phyloP scores from a whole-genome alignment of 495 filamentous ascomycete species.

The Neurospora intermedia region DNA sequence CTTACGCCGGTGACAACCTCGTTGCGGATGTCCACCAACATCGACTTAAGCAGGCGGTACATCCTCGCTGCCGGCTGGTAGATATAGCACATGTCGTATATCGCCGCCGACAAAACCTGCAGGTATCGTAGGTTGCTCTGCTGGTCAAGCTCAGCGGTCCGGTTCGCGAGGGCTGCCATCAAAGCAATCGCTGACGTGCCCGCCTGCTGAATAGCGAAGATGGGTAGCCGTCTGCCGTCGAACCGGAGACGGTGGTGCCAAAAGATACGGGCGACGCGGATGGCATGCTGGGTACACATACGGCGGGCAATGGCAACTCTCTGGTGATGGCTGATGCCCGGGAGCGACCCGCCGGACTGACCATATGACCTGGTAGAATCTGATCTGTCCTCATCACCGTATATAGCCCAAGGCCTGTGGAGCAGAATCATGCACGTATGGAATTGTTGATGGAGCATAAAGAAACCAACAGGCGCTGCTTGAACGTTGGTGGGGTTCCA shows the following conservation, averaged over 20 bases:
- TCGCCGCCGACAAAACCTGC: conserved; percentile 25
- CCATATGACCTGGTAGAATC: conserved; percentile 11
- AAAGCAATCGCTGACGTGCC: conserved; percentile 41
- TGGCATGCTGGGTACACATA: conserved; percentile 43
- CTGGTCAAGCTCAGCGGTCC: conserved; percentile 22
- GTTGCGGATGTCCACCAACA: conserved; percentile 24
- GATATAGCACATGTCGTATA: conserved; percentile 33
- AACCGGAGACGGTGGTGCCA: conserved; percentile 42
- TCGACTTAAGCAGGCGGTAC: conserved; percentile 24
- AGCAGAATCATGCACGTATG: conserved; percentile 39
- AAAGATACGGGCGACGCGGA: conserved; percentile 38
- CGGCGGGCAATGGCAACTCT: conserved; percentile 32
- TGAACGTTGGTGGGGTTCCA: conserved; percentile 41
- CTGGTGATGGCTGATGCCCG: conserved; percentile 22
- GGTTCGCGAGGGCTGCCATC: conserved; percentile 36
- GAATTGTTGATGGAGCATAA: conserved; percentile 44
- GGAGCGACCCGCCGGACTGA: background rate
- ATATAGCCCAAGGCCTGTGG: conserved; percentile 39
- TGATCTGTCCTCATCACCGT: conserved; percentile 11
- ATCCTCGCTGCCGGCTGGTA: conserved; percentile 29
- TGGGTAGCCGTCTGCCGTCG: conserved; percentile 33
- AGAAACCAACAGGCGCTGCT: conserved; percentile 38
- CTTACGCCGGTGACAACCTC: conserved; percentile 11
- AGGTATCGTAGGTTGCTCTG: conserved; percentile 25
- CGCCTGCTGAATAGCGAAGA: conserved; percentile 39